Evolutionary conservation across 441 rosid genomes (phyloP).

Genomic region (Melastoma candidum): DNA sequence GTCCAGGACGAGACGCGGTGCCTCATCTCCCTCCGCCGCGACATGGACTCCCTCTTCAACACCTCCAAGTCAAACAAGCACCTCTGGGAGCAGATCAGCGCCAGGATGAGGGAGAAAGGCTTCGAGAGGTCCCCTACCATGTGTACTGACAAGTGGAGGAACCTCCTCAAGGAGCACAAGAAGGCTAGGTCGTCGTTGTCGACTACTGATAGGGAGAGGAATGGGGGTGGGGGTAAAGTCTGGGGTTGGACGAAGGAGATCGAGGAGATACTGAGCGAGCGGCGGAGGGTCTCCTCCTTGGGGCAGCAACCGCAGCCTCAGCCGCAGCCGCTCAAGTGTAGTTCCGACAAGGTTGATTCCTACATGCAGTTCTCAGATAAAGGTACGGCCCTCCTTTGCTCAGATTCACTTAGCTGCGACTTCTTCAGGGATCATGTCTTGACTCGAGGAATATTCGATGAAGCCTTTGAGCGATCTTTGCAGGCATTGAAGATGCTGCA

Average conservation of each 20-base stretch:
- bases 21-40: constrained; percentile 60
- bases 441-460: no score
- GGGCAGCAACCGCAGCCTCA: constrained; percentile 27
- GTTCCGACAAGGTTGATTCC: constrained; percentile 51
- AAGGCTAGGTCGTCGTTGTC: constrained; percentile 38
- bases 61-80: constrained; percentile 96
- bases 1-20: constrained; percentile 87
- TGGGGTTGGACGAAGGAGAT: constrained; percentile 67
- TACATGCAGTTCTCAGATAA: constrained; percentile 41
- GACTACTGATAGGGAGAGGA: constrained; percentile 32
- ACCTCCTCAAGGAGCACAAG: constrained; percentile 85
- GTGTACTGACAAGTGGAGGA: constrained; percentile 99
- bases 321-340: constrained; percentile 44
- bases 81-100: constrained; percentile 89
- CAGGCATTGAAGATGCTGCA: constrained; percentile 88
- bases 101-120: constrained; percentile 87
- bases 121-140: constrained; percentile 93
- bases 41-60: constrained; percentile 79
- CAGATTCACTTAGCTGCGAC: background rate
- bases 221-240: constrained; percentile 71
- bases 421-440: no score
- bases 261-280: constrained; percentile 69
- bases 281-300: constrained; percentile 30
- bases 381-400: constrained; percentile 17
- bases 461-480: constrained; percentile 14